These are phyloP conservation scores for Chlamydomonas schloesseri DNA, from an alignment of 139 green algal species.

Conservation along the genomic window DNA sequence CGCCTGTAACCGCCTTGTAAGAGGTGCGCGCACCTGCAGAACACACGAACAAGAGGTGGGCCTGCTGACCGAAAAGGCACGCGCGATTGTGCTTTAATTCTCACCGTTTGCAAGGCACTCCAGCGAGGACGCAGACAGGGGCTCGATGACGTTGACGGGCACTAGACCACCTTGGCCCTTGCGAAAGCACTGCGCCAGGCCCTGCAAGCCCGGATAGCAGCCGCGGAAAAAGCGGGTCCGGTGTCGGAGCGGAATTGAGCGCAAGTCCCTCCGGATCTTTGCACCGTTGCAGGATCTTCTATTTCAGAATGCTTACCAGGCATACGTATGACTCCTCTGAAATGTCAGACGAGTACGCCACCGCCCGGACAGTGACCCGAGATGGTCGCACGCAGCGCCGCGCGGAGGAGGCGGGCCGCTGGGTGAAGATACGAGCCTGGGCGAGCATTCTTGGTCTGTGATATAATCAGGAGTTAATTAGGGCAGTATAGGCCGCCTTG, in stretches of 20 bases:
- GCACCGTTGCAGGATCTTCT: neutral
- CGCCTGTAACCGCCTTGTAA: conserved; percentile 78
- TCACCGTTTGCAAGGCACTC: conserved; percentile 88
- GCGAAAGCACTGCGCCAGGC: conserved; percentile 90
- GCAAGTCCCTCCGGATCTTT: neutral
- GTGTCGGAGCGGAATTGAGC: conserved; percentile 16
- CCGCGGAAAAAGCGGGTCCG: neutral
- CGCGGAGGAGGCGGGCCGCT: neutral
- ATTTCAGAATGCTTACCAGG: neutral
- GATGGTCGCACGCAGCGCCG: neutral
- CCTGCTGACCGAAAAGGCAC: neutral
- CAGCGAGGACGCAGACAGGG: conserved; percentile 82
- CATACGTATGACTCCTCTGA: conserved; percentile 20
- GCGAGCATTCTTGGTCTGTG: neutral
- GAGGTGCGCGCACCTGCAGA: conserved; percentile 82
- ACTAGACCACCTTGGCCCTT: conserved; percentile 78
- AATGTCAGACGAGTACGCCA: neutral
- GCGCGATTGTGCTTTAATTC: neutral
- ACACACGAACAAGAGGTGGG: too few relatives aligned
- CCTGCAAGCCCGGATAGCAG: conserved; percentile 39
- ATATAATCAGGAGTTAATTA: neutral
- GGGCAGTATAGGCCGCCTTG: too few relatives aligned
- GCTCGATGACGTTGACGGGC: conserved; percentile 86
- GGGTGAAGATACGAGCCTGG: too few relatives aligned
- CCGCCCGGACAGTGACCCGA: neutral